A percentile compares a stretch with the other conserved stretches of the same genome.
phyloP scores from a whole-genome alignment of 495 filamentous ascomycete species.

The Talaromyces wortmannii region DNA sequence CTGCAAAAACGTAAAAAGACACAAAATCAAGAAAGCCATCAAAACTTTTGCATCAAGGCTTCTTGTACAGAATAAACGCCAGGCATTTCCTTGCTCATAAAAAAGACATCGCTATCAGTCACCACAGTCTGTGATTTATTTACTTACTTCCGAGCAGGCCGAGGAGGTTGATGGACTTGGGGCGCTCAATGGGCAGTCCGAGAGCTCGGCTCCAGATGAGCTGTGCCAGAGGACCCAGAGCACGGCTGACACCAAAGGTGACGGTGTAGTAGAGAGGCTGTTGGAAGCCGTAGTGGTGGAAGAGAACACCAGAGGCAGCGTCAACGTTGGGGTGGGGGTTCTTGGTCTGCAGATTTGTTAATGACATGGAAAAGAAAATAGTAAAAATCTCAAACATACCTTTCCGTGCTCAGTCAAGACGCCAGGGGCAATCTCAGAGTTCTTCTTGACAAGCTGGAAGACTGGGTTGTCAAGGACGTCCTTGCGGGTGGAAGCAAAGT shows the following conservation, averaged over 20 bases:
- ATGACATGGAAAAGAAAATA: constrained; percentile 1
- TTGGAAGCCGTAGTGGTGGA: constrained; percentile 94
- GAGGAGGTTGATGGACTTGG: constrained; percentile 91
- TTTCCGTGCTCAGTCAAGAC: constrained; percentile 93
- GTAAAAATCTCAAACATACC: constrained; percentile 21
- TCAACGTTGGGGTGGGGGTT: constrained; percentile 98
- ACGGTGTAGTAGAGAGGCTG: constrained; percentile 98
- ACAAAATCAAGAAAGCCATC: background rate
- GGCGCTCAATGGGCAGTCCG: constrained; percentile 94
- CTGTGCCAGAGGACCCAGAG: constrained; percentile 86
- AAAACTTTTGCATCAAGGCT: background rate
- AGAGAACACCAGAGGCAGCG: constrained; percentile 82
- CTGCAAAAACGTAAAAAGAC: background rate
- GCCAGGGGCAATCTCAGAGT: constrained; percentile 70
- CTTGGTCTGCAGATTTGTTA: constrained; percentile 59
- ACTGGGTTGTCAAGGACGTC: constrained; percentile 83
- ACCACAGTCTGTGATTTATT: constrained; percentile 12
- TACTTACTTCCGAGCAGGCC: constrained; percentile 62
- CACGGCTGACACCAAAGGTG: constrained; percentile 90
- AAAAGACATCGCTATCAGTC: no score
- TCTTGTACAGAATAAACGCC: no score
- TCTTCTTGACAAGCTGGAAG: constrained; percentile 88
- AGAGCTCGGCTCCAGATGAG: constrained; percentile 94
- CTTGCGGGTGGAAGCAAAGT: constrained; percentile 79
- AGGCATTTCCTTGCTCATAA: no score